Evolutionary conservation across 2,329 filamentous ascomycete species (phyloP).

Genomic region (Penicillium italicum): DNA sequence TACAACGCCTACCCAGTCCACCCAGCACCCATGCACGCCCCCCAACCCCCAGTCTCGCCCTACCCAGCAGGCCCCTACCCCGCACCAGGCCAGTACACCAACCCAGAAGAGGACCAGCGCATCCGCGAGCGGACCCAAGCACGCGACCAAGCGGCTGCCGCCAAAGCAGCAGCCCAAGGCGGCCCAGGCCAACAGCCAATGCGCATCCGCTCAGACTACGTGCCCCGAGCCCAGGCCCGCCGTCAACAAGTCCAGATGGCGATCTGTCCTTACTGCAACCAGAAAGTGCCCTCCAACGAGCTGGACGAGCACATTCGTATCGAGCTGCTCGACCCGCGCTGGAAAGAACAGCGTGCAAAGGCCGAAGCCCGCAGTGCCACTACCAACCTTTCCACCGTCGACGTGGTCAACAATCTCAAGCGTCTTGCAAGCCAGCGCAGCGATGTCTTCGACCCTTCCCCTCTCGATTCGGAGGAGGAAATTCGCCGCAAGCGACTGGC

Average conservation of each 20-base stretch:
- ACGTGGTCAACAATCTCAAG: constrained; percentile 92
- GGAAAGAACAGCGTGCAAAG: constrained; percentile 94
- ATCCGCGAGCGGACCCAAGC: constrained; percentile 57
- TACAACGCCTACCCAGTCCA: constrained; percentile 47
- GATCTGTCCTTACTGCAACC: constrained; percentile 88
- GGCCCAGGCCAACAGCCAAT: constrained; percentile 59
- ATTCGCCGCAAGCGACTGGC: constrained; percentile 73
- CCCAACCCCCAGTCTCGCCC: constrained; percentile 30
- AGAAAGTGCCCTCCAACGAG: constrained; percentile 81
- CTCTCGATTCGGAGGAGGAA: constrained; percentile 68
- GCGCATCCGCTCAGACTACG: constrained; percentile 91
- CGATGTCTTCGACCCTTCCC: constrained; percentile 72
- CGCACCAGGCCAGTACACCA: constrained; percentile 28
- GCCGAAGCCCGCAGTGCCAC: constrained; percentile 78
- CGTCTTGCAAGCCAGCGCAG: constrained; percentile 83
- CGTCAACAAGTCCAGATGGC: constrained; percentile 60
- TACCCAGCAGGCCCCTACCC: constrained; percentile 28
- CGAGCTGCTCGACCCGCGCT: constrained; percentile 86
- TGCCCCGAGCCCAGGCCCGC: constrained; percentile 74
- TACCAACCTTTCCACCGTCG: constrained; percentile 78
- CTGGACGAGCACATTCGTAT: constrained; percentile 92
- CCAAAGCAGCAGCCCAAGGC: constrained; percentile 71
- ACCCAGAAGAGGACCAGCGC: constrained; percentile 58
- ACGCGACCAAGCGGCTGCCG: constrained; percentile 66
- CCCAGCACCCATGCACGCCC: constrained; percentile 34